Conservation (phyloP, 1,139 yeast species). For the Blastobotrys persicus region DNA sequence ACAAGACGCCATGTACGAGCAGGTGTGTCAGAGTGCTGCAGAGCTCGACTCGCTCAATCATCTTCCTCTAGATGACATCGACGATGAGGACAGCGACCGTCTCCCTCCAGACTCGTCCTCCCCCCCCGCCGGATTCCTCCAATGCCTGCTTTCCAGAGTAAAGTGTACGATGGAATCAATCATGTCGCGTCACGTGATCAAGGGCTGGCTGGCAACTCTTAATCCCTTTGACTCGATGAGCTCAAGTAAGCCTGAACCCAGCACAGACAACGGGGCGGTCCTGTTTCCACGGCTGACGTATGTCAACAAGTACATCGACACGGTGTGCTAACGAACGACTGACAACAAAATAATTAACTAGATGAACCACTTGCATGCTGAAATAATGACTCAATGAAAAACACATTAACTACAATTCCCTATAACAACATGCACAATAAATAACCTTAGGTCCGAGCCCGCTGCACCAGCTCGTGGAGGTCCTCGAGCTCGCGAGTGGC, state of each 20-base stretch:
- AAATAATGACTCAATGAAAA: not conserved
- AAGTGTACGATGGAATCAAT: constrained; percentile 3
- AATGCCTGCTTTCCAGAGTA: not conserved
- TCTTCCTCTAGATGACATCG: constrained; percentile 1
- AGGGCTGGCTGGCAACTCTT: constrained; percentile 4
- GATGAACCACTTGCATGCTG: constrained; percentile 7
- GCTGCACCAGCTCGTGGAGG: not conserved
- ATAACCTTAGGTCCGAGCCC: not conserved
- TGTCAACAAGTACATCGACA: constrained; percentile 3
- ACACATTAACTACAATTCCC: no score
- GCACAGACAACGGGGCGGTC: not conserved
- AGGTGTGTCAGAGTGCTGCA: constrained; percentile 6
- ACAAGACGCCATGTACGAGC: constrained; percentile 6
- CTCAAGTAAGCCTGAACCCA: constrained; percentile 6
- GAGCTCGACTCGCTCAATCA: constrained; percentile 8
- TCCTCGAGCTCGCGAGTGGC: constrained; percentile 5
- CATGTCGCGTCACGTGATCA: constrained; percentile 3
- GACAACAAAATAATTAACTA: not conserved
- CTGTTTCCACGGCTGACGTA: constrained; percentile 6
- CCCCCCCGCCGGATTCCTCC: not conserved
- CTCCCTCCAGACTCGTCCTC: not conserved
- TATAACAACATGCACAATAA: not conserved
- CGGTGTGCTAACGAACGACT: not conserved
- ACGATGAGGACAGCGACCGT: not conserved
- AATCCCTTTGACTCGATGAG: constrained; percentile 8